Evolutionary conservation across 192 early-diverging fungal genomes (phyloP), one percentile per base, ranked within the genome.

Genomic region (Podila epigama): DNA sequence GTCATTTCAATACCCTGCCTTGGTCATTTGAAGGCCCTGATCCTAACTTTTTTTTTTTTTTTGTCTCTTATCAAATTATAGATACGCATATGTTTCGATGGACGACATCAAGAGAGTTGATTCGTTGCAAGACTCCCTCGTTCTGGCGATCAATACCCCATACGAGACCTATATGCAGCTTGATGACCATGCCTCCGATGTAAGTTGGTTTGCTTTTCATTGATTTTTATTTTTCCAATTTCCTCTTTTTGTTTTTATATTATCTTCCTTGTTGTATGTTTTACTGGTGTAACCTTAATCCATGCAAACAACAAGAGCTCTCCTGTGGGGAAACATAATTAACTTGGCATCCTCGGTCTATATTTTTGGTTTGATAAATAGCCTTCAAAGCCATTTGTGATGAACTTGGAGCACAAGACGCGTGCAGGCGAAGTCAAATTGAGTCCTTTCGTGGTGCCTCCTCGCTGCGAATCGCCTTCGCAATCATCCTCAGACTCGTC

Each of bases 391-490:
- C 70, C 70, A 11, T 75, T 75, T 42, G 65, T 67, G 15, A 75
- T 75, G 72, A 75, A 75, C 28, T 42, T 75, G 64, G 72, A 75
- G 54, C 72, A 75, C 54, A 75, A 75, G 65, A 75, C 72, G 0
- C 51, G 41, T 0, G 65, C 72, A 13, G 72, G 72, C 27, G 64
- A 75, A 28, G 72, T 75, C 29, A 60, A 75, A 18, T 27, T 75
- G 42, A 67, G 51, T 60, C 48, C 72, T 9, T 67, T 75, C 16
- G 59, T 56, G 4, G 65, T 75, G 28, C 70, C 70, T 35, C 70
- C 70, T 27, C 72, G 60, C 25, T 75, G 72, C 65, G 58, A 58
- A 4, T 64, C 58, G 6, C 66, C 72, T 5, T 58, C 72, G 1
- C 66, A 62, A 36, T 51, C 36, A 33, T 67, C 72, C 1, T 75